Evolutionary conservation across 345 rosid species (phyloP).

Genomic region (Noccaea bulbosa): DNA sequence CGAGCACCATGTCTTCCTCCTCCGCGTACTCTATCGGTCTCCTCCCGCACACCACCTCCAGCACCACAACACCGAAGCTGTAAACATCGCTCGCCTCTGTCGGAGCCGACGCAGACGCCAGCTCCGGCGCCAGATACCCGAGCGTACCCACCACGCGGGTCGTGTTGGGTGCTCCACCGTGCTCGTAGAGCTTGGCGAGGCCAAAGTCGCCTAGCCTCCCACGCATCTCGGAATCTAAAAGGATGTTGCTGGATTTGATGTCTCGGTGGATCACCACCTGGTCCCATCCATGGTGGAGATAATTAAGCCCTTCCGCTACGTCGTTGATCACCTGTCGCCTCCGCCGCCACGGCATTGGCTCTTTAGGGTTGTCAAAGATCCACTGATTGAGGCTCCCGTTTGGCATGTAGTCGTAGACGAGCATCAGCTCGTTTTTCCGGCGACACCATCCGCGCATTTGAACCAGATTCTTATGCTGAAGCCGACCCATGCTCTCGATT

Average conservation of each 20-base stretch:
- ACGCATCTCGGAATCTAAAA: constrained; percentile 79
- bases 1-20: constrained; percentile 62
- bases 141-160: constrained; percentile 89
- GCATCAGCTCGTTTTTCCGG: constrained; percentile 71
- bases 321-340: constrained; percentile 68
- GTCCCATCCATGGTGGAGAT: constrained; percentile 92
- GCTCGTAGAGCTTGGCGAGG: constrained; percentile 73
- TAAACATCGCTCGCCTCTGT: constrained; percentile 78
- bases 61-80: constrained; percentile 82
- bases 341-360: constrained; percentile 60
- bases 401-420: constrained; percentile 90
- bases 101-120: constrained; percentile 59
- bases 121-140: constrained; percentile 87
- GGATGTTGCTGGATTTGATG: constrained; percentile 80
- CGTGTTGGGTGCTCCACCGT: constrained; percentile 74
- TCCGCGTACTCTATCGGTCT: constrained; percentile 61
- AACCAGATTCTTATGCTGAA: constrained; percentile 84
- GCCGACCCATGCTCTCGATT: constrained; percentile 83
- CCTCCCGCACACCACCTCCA: constrained; percentile 83
- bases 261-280: constrained; percentile 87
- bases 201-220: constrained; percentile 91
- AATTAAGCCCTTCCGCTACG: constrained; percentile 80
- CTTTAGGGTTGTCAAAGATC: constrained; percentile 65
- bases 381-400: constrained; percentile 75
- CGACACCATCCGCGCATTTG: constrained; percentile 93